phyloP scores from a whole-genome alignment of 2,329 filamentous ascomycete species.

The Pseudogymnoascus sp. region DNA sequence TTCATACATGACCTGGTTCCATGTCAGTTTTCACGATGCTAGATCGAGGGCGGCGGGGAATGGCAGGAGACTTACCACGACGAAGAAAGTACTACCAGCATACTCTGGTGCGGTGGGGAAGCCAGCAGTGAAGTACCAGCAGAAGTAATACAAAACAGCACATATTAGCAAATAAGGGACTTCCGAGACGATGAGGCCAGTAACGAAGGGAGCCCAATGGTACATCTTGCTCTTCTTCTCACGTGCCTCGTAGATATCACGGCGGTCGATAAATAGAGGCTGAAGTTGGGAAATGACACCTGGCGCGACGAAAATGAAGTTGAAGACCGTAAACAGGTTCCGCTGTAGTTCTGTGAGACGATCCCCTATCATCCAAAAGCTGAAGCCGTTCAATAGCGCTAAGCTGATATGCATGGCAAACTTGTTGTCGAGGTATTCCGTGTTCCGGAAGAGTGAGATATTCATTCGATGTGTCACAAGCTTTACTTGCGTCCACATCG shows the following conservation, averaged over 20 bases:
- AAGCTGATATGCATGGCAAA: conserved; percentile 44
- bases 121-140: conserved; percentile 52
- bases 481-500: conserved; percentile 54
- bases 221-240: conserved; percentile 56
- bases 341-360: conserved; percentile 42
- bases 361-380: conserved; percentile 51
- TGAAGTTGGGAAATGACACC: conserved; percentile 51
- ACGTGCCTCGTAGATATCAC: conserved; percentile 50
- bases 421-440: conserved; percentile 41
- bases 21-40: neutral
- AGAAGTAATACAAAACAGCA: conserved; percentile 38
- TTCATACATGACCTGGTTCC: conserved; percentile 41
- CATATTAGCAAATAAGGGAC: conserved; percentile 38
- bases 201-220: conserved; percentile 51
- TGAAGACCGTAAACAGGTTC: conserved; percentile 51
- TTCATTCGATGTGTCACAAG: conserved; percentile 57
- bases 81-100: conserved; percentile 44
- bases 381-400: conserved; percentile 53
- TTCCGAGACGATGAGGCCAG: conserved; percentile 41
- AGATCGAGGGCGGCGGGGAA: neutral
- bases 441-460: conserved; percentile 53
- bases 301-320: conserved; percentile 54
- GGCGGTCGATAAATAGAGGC: conserved; percentile 47
- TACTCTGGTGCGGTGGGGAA: conserved; percentile 16
- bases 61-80: conserved; percentile 31